A percentile compares a stretch with the other conserved stretches of the same genome.
phyloP scores from a whole-genome alignment of 1,284 basidiomycete genomes.

The Fomitopsis betulina region DNA sequence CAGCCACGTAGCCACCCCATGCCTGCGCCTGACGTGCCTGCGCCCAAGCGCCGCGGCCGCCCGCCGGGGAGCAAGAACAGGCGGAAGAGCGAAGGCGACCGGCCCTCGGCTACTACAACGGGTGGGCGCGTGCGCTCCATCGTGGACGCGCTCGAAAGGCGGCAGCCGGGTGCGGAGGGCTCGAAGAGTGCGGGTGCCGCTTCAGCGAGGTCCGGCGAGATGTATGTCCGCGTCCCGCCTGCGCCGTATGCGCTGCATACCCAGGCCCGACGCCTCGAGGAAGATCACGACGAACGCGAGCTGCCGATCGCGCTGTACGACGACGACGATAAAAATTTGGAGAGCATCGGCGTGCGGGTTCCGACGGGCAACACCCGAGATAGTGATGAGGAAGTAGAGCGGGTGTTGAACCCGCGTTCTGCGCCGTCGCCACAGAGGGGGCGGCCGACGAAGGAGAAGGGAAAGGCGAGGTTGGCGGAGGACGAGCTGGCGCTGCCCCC shows the following conservation, averaged over 20 bases:
- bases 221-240: not conserved
- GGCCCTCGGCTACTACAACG: not conserved
- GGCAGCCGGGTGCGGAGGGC: not conserved
- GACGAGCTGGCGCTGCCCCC: not conserved
- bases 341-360: not conserved
- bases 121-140: not conserved
- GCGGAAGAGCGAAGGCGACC: not conserved
- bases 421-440: not conserved
- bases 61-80: not conserved
- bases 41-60: not conserved
- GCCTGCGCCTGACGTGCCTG: not conserved
- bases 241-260: not conserved
- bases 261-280: not conserved
- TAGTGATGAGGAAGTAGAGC: not conserved
- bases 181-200: no score
- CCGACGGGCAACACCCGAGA: not conserved
- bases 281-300: not conserved
- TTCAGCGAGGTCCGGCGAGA: no score
- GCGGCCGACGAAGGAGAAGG: not conserved
- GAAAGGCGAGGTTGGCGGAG: not conserved
- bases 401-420: not conserved
- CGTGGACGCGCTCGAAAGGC: not conserved
- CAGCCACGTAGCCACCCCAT: not conserved
- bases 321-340: not conserved
- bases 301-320: not conserved